These are phyloP conservation scores for Neopestalotiopsis sp. DNA, from an alignment of 2,329 filamentous ascomycete genomes.

Conservation along the genomic window DNA sequence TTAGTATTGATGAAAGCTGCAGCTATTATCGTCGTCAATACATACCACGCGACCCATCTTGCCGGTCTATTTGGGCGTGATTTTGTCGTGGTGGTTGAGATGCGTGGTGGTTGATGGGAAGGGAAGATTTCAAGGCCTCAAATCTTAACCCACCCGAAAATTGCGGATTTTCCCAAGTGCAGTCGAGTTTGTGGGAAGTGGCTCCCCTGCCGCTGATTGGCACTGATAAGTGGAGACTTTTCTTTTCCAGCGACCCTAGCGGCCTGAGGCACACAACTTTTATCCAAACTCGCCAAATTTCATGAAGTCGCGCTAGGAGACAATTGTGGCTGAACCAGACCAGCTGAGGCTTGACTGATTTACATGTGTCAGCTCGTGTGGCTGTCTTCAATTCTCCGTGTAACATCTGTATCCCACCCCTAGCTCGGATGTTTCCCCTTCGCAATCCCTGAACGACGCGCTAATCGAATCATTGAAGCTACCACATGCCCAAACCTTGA, in stretches of 20 bases:
- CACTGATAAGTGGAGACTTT: slow-evolving; percentile 9
- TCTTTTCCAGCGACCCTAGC: slow-evolving; percentile 17
- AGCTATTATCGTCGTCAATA: slow-evolving; percentile 17
- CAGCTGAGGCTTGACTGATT: neutral
- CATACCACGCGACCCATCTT: slow-evolving; percentile 43
- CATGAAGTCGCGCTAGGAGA: neutral
- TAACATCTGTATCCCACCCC: neutral
- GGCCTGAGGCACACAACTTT: slow-evolving; percentile 14
- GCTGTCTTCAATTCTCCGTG: neutral
- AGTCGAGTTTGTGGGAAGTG: slow-evolving; percentile 35
- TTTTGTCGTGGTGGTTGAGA: slow-evolving; percentile 34
- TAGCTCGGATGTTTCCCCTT: neutral
- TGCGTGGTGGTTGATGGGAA: slow-evolving; percentile 25
- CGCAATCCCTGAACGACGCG: slow-evolving; percentile 2
- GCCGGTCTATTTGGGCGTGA: slow-evolving; percentile 38
- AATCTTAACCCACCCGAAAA: slow-evolving; percentile 16
- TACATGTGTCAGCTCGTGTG: neutral
- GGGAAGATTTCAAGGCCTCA: slow-evolving; percentile 25
- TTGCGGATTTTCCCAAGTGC: slow-evolving; percentile 35
- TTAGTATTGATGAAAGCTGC: slow-evolving; percentile 15
- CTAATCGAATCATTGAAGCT: neutral
- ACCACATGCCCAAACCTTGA: neutral
- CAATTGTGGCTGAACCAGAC: neutral
- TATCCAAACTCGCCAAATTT: neutral
- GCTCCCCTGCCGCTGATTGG: slow-evolving; percentile 27